Evolutionary conservation across 495 filamentous ascomycete species (phyloP).

Genomic region (Astrothelium subdiscretum): DNA sequence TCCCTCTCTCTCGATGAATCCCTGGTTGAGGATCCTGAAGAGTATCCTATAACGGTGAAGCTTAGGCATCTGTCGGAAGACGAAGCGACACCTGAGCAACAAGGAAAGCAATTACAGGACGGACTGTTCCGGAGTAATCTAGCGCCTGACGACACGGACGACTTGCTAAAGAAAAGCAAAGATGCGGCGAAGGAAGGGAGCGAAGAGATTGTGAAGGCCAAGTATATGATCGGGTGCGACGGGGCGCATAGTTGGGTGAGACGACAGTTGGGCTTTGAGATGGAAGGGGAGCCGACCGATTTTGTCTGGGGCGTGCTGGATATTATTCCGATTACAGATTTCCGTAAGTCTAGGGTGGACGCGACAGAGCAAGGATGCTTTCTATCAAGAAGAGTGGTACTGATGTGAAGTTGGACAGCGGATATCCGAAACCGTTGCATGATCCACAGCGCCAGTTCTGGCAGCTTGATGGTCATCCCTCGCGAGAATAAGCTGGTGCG

Average conservation of each 20-base stretch:
- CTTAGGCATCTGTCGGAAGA: conserved; percentile 21
- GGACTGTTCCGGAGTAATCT: conserved; percentile 41
- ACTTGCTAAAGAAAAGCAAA: conserved; percentile 34
- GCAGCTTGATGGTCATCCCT: conserved; percentile 58
- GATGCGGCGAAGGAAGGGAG: conserved; percentile 19
- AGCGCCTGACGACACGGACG: conserved; percentile 41
- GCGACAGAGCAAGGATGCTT: neutral
- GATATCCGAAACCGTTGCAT: conserved; percentile 58
- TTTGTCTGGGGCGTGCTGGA: conserved; percentile 55
- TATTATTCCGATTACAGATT: conserved; percentile 54
- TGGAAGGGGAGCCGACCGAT: conserved; percentile 53
- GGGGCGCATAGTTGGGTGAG: conserved; percentile 54
- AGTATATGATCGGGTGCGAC: conserved; percentile 59
- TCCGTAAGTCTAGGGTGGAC: conserved; percentile 32
- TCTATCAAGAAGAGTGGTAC: neutral
- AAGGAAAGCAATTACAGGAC: conserved; percentile 22
- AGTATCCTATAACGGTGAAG: conserved; percentile 38
- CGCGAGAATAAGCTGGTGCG: conserved; percentile 55
- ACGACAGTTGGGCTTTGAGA: conserved; percentile 43
- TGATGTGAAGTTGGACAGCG: conserved; percentile 14
- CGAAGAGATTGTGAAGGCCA: conserved; percentile 39
- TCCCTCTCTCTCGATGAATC: conserved; percentile 28
- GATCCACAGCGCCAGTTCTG: conserved; percentile 51
- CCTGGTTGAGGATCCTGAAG: conserved; percentile 31
- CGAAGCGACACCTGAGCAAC: conserved; percentile 25